Percentiles rank a stretch among this genome's conserved stretches.
These are phyloP conservation scores for Helotiales sp. DNA, from an alignment of 2,329 filamentous ascomycete genomes.

Conservation along the genomic window DNA sequence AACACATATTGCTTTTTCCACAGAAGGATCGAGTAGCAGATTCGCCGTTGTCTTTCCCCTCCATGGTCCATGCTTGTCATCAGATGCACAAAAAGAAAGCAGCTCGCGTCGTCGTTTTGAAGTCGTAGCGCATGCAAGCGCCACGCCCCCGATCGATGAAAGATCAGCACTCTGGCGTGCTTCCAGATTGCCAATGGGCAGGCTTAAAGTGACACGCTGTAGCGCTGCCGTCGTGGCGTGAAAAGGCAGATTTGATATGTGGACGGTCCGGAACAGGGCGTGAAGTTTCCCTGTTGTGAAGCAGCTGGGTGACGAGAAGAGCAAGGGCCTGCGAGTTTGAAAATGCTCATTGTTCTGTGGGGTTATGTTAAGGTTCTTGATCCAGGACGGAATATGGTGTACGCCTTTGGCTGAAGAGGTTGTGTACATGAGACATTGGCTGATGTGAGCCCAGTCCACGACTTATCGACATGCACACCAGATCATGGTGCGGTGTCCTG, in stretches of 20 bases:
- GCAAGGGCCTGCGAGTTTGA: not conserved
- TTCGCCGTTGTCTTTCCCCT: not conserved
- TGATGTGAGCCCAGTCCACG: not conserved
- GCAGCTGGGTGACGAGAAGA: not conserved
- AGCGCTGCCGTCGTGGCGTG: not conserved
- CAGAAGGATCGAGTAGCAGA: not conserved
- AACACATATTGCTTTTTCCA: not conserved
- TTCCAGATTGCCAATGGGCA: too few relatives aligned
- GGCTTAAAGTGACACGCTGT: not conserved
- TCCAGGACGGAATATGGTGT: not conserved
- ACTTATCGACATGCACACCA: not conserved
- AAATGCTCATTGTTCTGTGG: too few relatives aligned
- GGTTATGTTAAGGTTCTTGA: not conserved
- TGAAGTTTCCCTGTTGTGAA: not conserved
- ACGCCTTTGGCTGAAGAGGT: not conserved
- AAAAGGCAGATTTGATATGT: too few relatives aligned
- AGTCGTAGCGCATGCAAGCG: not conserved
- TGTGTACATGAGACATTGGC: too few relatives aligned
- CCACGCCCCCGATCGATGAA: not conserved
- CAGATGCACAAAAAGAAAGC: not conserved
- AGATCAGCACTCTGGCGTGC: not conserved
- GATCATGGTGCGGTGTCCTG: not conserved
- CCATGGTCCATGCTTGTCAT: not conserved
- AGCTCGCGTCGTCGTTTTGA: not conserved
- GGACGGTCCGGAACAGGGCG: not conserved